A percentile compares a stretch with the other conserved stretches of the same genome.
Conservation (phyloP, 805 yeast species). For the Metschnikowia gruessii region DNA sequence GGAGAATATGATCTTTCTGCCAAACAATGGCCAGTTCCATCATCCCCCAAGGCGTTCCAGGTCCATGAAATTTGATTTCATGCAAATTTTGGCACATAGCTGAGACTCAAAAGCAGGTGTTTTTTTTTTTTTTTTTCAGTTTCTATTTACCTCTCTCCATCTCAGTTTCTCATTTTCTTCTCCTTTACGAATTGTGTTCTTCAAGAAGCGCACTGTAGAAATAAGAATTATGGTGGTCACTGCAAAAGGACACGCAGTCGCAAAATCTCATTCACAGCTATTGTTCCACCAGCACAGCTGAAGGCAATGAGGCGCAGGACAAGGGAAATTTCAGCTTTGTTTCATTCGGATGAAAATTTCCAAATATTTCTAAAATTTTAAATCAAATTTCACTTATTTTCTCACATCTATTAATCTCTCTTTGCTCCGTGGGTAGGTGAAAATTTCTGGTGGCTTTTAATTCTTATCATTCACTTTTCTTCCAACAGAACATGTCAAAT, state of each 20-base stretch:
- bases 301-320: not conserved
- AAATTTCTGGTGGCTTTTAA: not conserved
- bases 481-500: not conserved
- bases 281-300: not conserved
- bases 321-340: not conserved
- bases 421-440: too few relatives aligned
- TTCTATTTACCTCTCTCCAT: too few relatives aligned
- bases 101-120: too few relatives aligned
- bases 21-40: not conserved
- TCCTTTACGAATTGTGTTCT: too few relatives aligned
- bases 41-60: too few relatives aligned
- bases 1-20: not conserved
- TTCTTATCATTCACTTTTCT: conserved; percentile 1
- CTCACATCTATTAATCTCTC: too few relatives aligned
- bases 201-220: not conserved
- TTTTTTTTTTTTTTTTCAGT: too few relatives aligned
- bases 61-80: too few relatives aligned
- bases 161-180: too few relatives aligned
- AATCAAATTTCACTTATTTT: not conserved
- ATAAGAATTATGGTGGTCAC: not conserved
- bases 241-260: conserved; percentile 5
- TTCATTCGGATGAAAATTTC: not conserved
- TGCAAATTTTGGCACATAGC: too few relatives aligned
- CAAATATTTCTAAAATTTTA: not conserved
- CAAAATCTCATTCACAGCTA: not conserved